Conservation (phyloP, 163 green algal species). For the Scenedesmus sp. region DNA sequence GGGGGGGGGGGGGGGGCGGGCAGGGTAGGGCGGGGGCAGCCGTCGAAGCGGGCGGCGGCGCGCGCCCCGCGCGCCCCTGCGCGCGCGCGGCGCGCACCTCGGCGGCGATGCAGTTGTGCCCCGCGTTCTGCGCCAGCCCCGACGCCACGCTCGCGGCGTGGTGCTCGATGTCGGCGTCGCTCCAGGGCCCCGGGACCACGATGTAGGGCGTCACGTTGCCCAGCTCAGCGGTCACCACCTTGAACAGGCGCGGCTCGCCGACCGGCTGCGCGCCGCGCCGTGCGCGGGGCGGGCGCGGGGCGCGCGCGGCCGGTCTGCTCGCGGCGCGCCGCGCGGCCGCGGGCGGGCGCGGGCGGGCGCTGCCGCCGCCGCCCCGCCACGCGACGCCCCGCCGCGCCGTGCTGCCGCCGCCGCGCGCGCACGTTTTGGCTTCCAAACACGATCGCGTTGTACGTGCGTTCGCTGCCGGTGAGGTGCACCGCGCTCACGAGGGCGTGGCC, state of each 20-base stretch:
- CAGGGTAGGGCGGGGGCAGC: no score
- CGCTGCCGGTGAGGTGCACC: slow-evolving; percentile 86
- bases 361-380: neutral
- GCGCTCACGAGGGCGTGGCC: slow-evolving; percentile 56
- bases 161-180: slow-evolving; percentile 72
- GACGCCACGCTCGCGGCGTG: slow-evolving; percentile 70
- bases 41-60: neutral
- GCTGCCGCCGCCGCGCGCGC: neutral
- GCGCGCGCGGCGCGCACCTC: slow-evolving; percentile 61
- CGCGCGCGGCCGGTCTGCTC: no score
- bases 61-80: neutral
- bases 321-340: no score
- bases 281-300: no score
- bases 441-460: slow-evolving; percentile 84
- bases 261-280: slow-evolving; percentile 12
- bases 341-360: no score
- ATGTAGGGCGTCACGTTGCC: slow-evolving; percentile 91
- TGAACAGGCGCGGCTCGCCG: slow-evolving; percentile 51
- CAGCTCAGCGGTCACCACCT: slow-evolving; percentile 82
- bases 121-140: slow-evolving; percentile 76
- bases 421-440: slow-evolving; percentile 53
- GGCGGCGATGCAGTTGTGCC: slow-evolving; percentile 86
- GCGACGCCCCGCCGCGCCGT: neutral
- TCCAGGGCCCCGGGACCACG: slow-evolving; percentile 80
- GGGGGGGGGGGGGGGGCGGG: no score